Percentiles rank a stretch among this genome's conserved stretches.
Evolutionary conservation across 352 stramenopile species (phyloP).

Genomic region (Globisporangium orthogonon): DNA sequence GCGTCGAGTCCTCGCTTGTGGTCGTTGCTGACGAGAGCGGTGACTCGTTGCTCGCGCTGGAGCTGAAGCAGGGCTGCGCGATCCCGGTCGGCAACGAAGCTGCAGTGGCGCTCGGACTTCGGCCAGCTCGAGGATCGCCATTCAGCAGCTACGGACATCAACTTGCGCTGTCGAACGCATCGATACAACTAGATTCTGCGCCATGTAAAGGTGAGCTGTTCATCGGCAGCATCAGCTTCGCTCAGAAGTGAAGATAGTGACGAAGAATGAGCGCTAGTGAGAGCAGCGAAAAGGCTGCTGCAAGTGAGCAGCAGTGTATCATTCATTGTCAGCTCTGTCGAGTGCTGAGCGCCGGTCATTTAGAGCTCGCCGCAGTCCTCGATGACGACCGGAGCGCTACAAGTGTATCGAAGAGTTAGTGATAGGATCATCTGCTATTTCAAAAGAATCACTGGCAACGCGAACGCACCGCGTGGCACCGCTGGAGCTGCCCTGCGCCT

Average conservation of each 20-base stretch:
- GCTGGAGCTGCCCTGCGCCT: conserved; percentile 89
- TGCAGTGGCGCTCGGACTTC: background rate
- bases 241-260: background rate
- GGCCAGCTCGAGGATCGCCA: background rate
- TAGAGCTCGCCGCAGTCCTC: conserved; percentile 95
- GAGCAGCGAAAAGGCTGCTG: no score
- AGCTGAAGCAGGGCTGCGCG: conserved; percentile 11
- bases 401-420: background rate
- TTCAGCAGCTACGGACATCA: background rate
- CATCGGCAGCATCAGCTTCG: background rate
- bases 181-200: no score
- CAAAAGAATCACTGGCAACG: background rate
- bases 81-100: conserved; percentile 13
- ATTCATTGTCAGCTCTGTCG: background rate
- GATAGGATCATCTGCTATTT: background rate
- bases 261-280: background rate
- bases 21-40: conserved; percentile 20
- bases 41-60: conserved; percentile 17
- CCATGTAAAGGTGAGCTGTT: background rate
- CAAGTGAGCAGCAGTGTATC: background rate
- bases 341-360: background rate
- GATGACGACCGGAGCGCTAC: conserved; percentile 84
- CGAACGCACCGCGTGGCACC: conserved; percentile 82
- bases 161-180: background rate
- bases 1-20: conserved; percentile 7